Evolutionary conservation across 352 stramenopile genomes (phyloP), one percentile per base, ranked within the genome.

Genomic region (Elongisporangium anandrum): DNA sequence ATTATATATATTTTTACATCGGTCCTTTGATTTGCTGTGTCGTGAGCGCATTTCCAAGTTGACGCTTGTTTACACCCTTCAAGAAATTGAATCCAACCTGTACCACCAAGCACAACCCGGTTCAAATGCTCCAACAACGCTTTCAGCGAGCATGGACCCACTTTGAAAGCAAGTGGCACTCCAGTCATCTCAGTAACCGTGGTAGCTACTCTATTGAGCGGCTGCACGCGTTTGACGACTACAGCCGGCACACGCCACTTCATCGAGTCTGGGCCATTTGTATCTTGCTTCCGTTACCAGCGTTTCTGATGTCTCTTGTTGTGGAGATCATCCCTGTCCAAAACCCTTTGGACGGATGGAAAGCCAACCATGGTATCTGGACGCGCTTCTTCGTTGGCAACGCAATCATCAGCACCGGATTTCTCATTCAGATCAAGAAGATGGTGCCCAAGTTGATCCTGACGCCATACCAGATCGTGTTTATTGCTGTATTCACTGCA

Each of bases 121-220:
- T n/a, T n/a, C n/a, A n/a, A n/a, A n/a, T n/a, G n/a, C n/a, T n/a
- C n/a, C n/a, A n/a, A n/a, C n/a, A n/a, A n/a, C n/a, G n/a, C n/a
- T n/a, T n/a, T n/a, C n/a, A n/a, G n/a, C n/a, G n/a, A n/a, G n/a
- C n/a, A n/a, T n/a, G n/a, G n/a, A n/a, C n/a, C n/a, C n/a, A n/a
- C n/a, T n/a, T n/a, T n/a, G n/a, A n/a, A n/a, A n/a, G n/a, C 39
- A 64, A 57, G 8, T 78, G 69, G 64, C 63, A 75, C 8, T 39
- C 29, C 6, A 2, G 13, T 2, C 29, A 13, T 39, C 4, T 76
- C 1, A 60, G 64, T 9, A 21, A 56, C 13, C 13, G 3, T 0
- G 26, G 64, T 20, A 55, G 59, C n/a, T 67, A 59, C 34, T 67
- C 50, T 2, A 16, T 59, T 4, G 39, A 63, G 50, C 61, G 56